Evolutionary conservation across 2,329 filamentous ascomycete species (phyloP), one percentile per base, ranked within the genome.

Genomic region (Stachybotrys chartarum): DNA sequence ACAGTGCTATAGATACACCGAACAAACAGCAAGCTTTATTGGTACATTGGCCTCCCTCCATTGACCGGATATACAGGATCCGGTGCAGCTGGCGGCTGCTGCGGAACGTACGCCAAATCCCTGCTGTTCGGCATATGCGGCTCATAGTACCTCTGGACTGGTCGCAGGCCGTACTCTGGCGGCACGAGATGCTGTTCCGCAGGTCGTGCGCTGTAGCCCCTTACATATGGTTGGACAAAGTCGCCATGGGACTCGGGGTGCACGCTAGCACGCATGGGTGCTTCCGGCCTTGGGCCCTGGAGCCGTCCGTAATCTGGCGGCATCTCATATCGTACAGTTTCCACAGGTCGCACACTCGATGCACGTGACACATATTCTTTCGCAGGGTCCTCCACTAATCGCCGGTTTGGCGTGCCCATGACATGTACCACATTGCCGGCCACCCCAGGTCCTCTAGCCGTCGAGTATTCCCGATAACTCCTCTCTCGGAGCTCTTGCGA

Each of bases 391-490:
- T 81, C 77, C 30, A 74, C 64, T 54, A 72, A 65, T 46, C 73
- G 69, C 50, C 73, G 68, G 24, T 75, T 75, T 7, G 68, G 62
- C n/a, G 69, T 66, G 11, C 66, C 66, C 59, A 79, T 72, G n/a
- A 78, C 69, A 53, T 77, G 75, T 24, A 78, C 65, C 59, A 79
- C 82, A 10, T 80, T 79, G 39, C 66, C 66, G 3, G 73, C 68
- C 3, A 69, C 69, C 6, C 64, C 68, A 57, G 75, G 69, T 11
- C 77, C 81, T 44, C 77, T 81, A 59, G 50, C 50, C 16, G 71
- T 70, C 5, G 82, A 79, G 60, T 83, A 82, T 60, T 87, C 85
- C 54, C 82, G 74, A 59, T 81, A 78, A 16, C 79, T 78, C 58
- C 81, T 83, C 31, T 76, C 71, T 57, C 81, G 77, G 58, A 80